Evolutionary conservation across 257 asterid species (phyloP).

Genomic region (Solanum corneliomulleri): DNA sequence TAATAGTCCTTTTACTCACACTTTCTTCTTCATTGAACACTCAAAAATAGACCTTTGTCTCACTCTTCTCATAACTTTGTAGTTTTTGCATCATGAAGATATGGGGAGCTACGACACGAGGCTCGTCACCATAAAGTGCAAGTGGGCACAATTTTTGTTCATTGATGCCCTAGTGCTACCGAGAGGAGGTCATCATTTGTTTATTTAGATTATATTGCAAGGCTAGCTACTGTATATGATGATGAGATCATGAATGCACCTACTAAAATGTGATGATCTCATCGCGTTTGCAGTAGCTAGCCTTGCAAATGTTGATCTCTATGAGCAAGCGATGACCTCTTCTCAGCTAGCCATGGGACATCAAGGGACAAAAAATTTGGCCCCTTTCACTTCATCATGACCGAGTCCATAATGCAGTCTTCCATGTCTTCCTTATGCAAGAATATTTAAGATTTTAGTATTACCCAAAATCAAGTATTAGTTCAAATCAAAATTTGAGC

Average conservation of each 20-base stretch:
- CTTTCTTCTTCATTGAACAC: background rate
- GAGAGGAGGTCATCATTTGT: slow-evolving; percentile 91
- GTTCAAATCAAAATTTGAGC: background rate
- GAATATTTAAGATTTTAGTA: too few relatives aligned
- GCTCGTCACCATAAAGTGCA: slow-evolving; percentile 37
- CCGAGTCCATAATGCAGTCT: slow-evolving; percentile 71
- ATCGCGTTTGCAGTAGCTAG: slow-evolving; percentile 29
- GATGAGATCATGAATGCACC: slow-evolving; percentile 24
- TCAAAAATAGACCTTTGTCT: too few relatives aligned
- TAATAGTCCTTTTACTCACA: background rate
- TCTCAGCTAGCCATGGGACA: slow-evolving; percentile 95
- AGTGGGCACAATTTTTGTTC: slow-evolving; percentile 22
- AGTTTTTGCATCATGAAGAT: slow-evolving; percentile 45
- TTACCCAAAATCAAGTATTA: background rate
- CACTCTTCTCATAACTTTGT: background rate
- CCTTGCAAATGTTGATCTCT: slow-evolving; percentile 56
- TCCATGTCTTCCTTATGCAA: slow-evolving; percentile 29
- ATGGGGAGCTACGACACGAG: slow-evolving; percentile 76
- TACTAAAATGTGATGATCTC: slow-evolving; percentile 20
- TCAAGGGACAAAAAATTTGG: slow-evolving; percentile 47
- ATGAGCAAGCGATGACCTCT: slow-evolving; percentile 73
- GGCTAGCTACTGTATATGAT: slow-evolving; percentile 29
- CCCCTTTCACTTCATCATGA: slow-evolving; percentile 34
- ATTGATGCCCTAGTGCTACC: slow-evolving; percentile 85
- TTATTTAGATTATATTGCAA: slow-evolving; percentile 44